A percentile compares a stretch with the other conserved stretches of the same genome.
These are phyloP conservation scores for Calonectria hawksworthii DNA, from an alignment of 2,329 filamentous ascomycete genomes.

Conservation along the genomic window DNA sequence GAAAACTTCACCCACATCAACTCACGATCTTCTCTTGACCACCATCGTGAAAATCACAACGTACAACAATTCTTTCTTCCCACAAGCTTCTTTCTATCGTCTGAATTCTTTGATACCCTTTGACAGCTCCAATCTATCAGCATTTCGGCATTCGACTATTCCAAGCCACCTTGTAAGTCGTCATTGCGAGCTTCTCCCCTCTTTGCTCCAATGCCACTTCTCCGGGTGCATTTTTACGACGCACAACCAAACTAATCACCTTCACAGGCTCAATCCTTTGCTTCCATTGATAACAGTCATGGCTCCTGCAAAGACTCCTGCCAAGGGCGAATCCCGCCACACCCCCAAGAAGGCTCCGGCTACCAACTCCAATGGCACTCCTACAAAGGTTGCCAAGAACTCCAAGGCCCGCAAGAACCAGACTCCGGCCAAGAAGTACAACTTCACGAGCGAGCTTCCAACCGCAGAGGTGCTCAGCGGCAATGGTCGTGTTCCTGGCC, in stretches of 20 bases:
- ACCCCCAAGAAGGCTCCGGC: slow-evolving; percentile 28
- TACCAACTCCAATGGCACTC: slow-evolving; percentile 29
- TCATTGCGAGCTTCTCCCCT: background rate
- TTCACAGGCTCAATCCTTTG: background rate
- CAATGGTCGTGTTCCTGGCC: slow-evolving; percentile 51
- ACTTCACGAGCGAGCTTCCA: slow-evolving; percentile 43
- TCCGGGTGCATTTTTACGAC: background rate
- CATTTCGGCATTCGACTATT: background rate
- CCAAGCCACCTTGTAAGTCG: slow-evolving; percentile 1
- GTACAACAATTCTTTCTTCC: background rate
- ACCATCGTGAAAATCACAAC: background rate
- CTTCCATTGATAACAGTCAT: slow-evolving; percentile 4
- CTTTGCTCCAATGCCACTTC: background rate
- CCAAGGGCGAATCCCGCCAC: slow-evolving; percentile 31
- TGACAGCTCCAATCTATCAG: background rate
- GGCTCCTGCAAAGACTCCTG: slow-evolving; percentile 36
- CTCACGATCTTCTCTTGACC: background rate
- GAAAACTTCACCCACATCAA: slow-evolving; percentile 4
- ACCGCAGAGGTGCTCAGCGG: slow-evolving; percentile 42
- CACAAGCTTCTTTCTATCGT: background rate
- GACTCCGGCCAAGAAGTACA: slow-evolving; percentile 21
- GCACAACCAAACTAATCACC: background rate
- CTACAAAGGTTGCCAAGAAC: slow-evolving; percentile 22
- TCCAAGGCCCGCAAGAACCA: background rate
- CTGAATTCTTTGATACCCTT: background rate